Evolutionary conservation across 164 flowering plant genomes (phyloP), one percentile per base, ranked within the genome.

Genomic region (Piper betle): DNA sequence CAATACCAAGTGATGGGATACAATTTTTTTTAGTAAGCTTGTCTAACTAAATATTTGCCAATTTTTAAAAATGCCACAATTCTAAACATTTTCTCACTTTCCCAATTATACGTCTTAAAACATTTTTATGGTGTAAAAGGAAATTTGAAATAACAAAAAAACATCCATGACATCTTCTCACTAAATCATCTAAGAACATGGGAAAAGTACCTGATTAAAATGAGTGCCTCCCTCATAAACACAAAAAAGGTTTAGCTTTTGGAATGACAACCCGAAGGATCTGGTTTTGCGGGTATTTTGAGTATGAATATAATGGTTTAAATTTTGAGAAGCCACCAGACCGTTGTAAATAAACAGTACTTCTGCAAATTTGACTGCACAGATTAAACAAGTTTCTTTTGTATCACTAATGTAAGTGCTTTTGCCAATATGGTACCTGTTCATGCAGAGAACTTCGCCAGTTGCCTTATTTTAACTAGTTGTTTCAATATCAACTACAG

Each of bases 311-410:
- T 12, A 85, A 85, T 13, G 73, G 66, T 67, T 90, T 78, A 56
- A 94, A 77, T 55, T 81, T 82, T 69, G 98, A 89, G 75, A 92
- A 92, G 62, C 98, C 96, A 68, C 98, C 96, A 71, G 94, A 91
- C 75, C 98, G 96, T 4, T 94, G 80, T 59, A 92, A 67, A 73
- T 62, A 92, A 48, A 68, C 39, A 59, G 93, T 78, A 46, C 57
- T 25, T 76, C 98, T 92, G 78, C 67, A 72, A 60, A 11, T 19
- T 59, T 15, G 33, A 46, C 50, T 46, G 3, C 15, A 9, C 15
- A 9, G 15, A 46, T 46, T 46, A 15, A 15, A 46, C 3, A 46
- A 46, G 50, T 46, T 46, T 46, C 12, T 46, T 46, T 3, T 15
- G 15, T 46, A 10, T 46, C 50, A 46, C 50, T 10, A 15, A 46